These are phyloP conservation scores for Schwanniomyces vanrijiae DNA, from an alignment of 805 yeast species.

Conservation along the genomic window DNA sequence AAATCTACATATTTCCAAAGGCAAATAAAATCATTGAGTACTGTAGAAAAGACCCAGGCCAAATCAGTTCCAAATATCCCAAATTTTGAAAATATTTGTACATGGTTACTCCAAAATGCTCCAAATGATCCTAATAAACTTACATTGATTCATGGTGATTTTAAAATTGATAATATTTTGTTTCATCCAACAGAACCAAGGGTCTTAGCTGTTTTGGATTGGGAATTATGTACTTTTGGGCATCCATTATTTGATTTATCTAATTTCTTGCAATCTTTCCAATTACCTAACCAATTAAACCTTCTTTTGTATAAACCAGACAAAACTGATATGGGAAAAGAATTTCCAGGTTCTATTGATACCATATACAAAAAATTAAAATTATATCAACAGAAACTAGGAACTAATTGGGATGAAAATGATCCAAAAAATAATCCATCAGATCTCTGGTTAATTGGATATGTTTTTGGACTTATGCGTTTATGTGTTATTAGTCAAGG, in stretches of 20 bases:
- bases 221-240: slow-evolving; percentile 68
- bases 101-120: slow-evolving; percentile 41
- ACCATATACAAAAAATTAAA: slow-evolving; percentile 24
- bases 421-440: slow-evolving; percentile 44
- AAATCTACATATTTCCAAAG: slow-evolving; percentile 48
- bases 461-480: slow-evolving; percentile 55
- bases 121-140: slow-evolving; percentile 49
- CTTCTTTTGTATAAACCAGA: slow-evolving; percentile 23
- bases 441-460: slow-evolving; percentile 51
- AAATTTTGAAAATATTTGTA: slow-evolving; percentile 38
- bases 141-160: slow-evolving; percentile 62
- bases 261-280: slow-evolving; percentile 56
- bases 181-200: slow-evolving; percentile 51
- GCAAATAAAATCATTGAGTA: slow-evolving; percentile 48
- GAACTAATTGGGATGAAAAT: slow-evolving; percentile 27
- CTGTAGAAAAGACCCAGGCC: slow-evolving; percentile 39
- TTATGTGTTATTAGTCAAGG: slow-evolving; percentile 62
- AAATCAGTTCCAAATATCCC: slow-evolving; percentile 49
- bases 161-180: slow-evolving; percentile 63
- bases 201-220: slow-evolving; percentile 58
- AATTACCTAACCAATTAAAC: slow-evolving; percentile 41
- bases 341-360: slow-evolving; percentile 23
- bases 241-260: slow-evolving; percentile 65
- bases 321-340: slow-evolving; percentile 31
- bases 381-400: slow-evolving; percentile 22